These are phyloP conservation scores for Penicillium longicatenatum DNA, from an alignment of 495 filamentous ascomycete species.

Conservation along the genomic window DNA sequence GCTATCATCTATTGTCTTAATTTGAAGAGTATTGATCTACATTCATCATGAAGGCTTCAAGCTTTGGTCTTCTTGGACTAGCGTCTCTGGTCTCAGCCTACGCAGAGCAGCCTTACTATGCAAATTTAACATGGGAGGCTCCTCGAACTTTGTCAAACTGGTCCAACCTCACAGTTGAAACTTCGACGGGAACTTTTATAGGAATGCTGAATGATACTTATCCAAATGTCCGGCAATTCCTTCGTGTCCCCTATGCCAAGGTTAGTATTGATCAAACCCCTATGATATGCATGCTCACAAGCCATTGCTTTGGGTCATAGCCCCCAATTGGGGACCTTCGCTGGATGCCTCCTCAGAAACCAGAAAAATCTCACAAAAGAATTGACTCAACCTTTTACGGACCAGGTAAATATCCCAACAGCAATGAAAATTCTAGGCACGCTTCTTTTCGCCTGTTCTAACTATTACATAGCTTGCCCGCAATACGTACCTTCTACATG, in stretches of 20 bases:
- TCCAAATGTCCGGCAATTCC: conserved; percentile 14
- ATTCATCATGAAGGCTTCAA: background rate
- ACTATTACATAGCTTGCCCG: conserved; percentile 8
- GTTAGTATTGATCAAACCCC: background rate
- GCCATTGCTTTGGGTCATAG: background rate
- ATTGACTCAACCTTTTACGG: conserved; percentile 15
- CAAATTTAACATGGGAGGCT: conserved; percentile 16
- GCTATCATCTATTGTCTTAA: too few relatives aligned
- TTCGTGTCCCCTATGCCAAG: conserved; percentile 14
- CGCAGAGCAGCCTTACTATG: conserved; percentile 13
- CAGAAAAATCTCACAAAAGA: conserved; percentile 5
- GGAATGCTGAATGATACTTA: conserved; percentile 13
- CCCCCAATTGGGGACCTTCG: conserved; percentile 16
- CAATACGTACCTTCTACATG: conserved; percentile 11
- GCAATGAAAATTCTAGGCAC: background rate
- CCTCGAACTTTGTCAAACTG: conserved; percentile 16
- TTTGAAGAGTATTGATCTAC: background rate
- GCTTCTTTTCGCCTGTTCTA: background rate
- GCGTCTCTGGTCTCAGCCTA: background rate
- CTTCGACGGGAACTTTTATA: conserved; percentile 14
- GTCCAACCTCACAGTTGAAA: conserved; percentile 19
- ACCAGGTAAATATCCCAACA: background rate
- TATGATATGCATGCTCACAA: background rate
- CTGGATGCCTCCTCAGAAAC: conserved; percentile 12
- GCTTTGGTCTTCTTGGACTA: conserved; percentile 10